phyloP scores from a whole-genome alignment of 148 eudicot genomes.

The Rhododendron vialii region DNA sequence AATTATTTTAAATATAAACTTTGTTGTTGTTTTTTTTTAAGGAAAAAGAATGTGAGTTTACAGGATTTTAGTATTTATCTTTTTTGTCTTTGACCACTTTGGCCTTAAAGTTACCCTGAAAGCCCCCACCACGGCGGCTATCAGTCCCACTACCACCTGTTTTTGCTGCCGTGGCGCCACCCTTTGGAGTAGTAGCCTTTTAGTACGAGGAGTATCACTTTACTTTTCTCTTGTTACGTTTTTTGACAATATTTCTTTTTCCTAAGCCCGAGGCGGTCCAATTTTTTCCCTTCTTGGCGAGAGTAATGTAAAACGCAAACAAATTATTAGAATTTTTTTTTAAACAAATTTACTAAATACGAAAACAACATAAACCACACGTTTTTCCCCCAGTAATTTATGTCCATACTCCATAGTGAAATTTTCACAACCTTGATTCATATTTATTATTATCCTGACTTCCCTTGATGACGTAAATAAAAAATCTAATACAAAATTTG shows the following conservation, averaged over 20 bases:
- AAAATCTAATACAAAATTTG: not conserved
- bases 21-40: not conserved
- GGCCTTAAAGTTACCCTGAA: not conserved
- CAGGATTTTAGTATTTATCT: not conserved
- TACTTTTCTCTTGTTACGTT: not conserved
- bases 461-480: not conserved
- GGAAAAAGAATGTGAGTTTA: not conserved
- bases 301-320: not conserved
- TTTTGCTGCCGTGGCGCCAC: not conserved
- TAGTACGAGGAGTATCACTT: not conserved
- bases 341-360: not conserved
- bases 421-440: not conserved
- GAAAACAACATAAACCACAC: not conserved
- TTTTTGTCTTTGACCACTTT: not conserved
- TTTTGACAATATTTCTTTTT: not conserved
- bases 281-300: not conserved
- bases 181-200: not conserved
- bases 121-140: conserved; percentile 5
- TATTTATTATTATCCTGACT: no score
- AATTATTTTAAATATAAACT: not conserved
- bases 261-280: not conserved
- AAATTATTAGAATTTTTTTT: no score
- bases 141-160: not conserved
- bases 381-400: no score
- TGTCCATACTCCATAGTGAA: not conserved